A percentile compares a stretch with the other conserved stretches of the same genome.
phyloP scores from a whole-genome alignment of 306 rosid species.

The Delonix regia region DNA sequence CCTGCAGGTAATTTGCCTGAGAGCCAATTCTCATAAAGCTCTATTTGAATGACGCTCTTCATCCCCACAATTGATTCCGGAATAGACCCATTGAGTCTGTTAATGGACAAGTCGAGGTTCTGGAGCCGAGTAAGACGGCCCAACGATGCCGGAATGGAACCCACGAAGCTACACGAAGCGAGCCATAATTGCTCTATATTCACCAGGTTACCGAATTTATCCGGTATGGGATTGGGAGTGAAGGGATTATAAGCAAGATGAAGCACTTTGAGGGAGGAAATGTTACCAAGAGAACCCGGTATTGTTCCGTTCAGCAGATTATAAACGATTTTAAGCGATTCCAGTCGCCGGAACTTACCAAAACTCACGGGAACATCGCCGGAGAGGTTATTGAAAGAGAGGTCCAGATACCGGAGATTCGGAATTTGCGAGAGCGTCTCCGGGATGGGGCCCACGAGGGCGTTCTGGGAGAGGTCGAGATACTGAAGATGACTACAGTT shows the following conservation, averaged over 20 bases:
- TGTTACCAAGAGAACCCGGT: slow-evolving; percentile 51
- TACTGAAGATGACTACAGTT: slow-evolving; percentile 44
- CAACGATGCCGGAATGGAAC: slow-evolving; percentile 57
- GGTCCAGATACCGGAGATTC: slow-evolving; percentile 49
- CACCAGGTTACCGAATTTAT: slow-evolving; percentile 55
- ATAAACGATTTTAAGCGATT: slow-evolving; percentile 38
- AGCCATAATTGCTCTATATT: slow-evolving; percentile 62
- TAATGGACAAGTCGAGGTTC: slow-evolving; percentile 62
- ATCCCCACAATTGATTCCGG: slow-evolving; percentile 48
- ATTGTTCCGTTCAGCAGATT: slow-evolving; percentile 59
- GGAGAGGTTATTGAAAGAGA: slow-evolving; percentile 66
- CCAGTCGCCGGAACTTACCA: slow-evolving; percentile 45
- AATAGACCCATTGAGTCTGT: slow-evolving; percentile 56
- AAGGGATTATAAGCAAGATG: slow-evolving; percentile 61
- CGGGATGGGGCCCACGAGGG: slow-evolving; percentile 60
- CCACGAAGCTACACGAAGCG: slow-evolving; percentile 45
- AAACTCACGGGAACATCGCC: slow-evolving; percentile 59
- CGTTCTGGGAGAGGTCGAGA: slow-evolving; percentile 59
- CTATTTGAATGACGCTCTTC: slow-evolving; percentile 55
- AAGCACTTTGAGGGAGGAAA: slow-evolving; percentile 55
- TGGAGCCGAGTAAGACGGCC: slow-evolving; percentile 40
- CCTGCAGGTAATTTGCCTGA: slow-evolving; percentile 68
- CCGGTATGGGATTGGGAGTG: slow-evolving; percentile 46
- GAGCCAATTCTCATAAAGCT: slow-evolving; percentile 59
- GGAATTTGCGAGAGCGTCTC: slow-evolving; percentile 44